phyloP scores from a whole-genome alignment of 306 rosid species.

The Acacia acuminata region DNA sequence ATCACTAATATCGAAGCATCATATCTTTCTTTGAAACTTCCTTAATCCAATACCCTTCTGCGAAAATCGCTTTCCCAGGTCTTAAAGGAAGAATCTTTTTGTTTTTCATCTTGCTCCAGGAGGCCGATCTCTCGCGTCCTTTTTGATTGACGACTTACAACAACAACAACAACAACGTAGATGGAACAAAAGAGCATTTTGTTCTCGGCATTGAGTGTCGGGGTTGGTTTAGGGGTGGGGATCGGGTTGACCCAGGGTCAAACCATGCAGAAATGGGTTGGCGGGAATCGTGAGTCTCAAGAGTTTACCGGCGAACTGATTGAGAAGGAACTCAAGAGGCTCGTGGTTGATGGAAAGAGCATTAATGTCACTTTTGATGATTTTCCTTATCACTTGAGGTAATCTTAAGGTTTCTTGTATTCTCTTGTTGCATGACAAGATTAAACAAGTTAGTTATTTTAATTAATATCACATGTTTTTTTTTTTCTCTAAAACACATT shows the following conservation, averaged over 20 bases:
- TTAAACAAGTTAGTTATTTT: too few relatives aligned
- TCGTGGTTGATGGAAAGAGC: slow-evolving; percentile 55
- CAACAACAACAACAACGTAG: neutral
- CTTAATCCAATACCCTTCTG: slow-evolving; percentile 15
- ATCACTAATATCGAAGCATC: neutral
- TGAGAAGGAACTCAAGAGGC: slow-evolving; percentile 61
- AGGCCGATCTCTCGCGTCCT: neutral
- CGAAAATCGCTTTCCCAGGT: neutral
- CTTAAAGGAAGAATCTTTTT: neutral
- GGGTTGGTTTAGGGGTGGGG: slow-evolving; percentile 80
- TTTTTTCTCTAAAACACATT: too few relatives aligned
- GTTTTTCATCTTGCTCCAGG: neutral
- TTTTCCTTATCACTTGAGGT: slow-evolving; percentile 83
- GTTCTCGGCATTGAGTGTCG: slow-evolving; percentile 76
- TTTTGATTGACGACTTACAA: neutral
- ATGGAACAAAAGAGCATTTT: slow-evolving; percentile 83
- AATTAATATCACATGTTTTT: too few relatives aligned
- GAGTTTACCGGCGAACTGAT: slow-evolving; percentile 56
- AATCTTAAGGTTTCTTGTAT: neutral
- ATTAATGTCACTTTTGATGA: slow-evolving; percentile 55
- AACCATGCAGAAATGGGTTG: slow-evolving; percentile 63
- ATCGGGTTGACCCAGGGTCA: slow-evolving; percentile 72
- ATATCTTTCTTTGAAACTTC: neutral
- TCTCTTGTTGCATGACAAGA: neutral
- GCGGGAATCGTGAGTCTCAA: slow-evolving; percentile 43